These are phyloP conservation scores for Tarenaya hassleriana DNA, from an alignment of 345 rosid genomes.

Conservation along the genomic window DNA sequence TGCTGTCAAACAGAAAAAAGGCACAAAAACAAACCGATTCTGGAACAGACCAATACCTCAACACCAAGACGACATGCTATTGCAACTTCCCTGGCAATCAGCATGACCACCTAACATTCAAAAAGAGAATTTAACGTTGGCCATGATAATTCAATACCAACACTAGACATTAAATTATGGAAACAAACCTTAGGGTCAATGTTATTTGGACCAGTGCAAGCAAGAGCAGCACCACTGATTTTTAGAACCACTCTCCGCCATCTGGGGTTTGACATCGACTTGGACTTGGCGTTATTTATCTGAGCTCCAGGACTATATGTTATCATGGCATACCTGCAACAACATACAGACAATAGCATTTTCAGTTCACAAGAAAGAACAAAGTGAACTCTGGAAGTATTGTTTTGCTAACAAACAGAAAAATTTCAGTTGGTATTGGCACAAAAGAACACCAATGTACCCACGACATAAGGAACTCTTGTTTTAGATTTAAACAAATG, in stretches of 20 bases:
- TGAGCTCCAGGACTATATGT: conserved; percentile 43
- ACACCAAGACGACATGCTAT: conserved; percentile 70
- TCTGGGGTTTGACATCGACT: conserved; percentile 47
- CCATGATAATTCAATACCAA: conserved; percentile 12
- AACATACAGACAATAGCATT: conserved; percentile 6
- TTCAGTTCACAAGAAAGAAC: conserved; percentile 6
- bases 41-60: conserved; percentile 41
- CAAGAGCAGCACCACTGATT: conserved; percentile 82
- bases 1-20: conserved; percentile 8
- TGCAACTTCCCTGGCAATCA: conserved; percentile 74
- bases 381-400: background rate
- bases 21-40: conserved; percentile 1
- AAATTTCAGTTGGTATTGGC: background rate
- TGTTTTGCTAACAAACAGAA: background rate
- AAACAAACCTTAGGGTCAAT: conserved; percentile 72
- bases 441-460: too few relatives aligned
- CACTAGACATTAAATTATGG: background rate
- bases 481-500: too few relatives aligned
- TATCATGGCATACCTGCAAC: conserved; percentile 38
- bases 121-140: conserved; percentile 9
- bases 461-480: too few relatives aligned
- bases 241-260: conserved; percentile 89
- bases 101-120: conserved; percentile 53
- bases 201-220: conserved; percentile 59
- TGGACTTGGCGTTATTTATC: conserved; percentile 41